Evolutionary conservation across 1,139 yeast genomes (phyloP).

Genomic region (Scheffersomyces titani): DNA sequence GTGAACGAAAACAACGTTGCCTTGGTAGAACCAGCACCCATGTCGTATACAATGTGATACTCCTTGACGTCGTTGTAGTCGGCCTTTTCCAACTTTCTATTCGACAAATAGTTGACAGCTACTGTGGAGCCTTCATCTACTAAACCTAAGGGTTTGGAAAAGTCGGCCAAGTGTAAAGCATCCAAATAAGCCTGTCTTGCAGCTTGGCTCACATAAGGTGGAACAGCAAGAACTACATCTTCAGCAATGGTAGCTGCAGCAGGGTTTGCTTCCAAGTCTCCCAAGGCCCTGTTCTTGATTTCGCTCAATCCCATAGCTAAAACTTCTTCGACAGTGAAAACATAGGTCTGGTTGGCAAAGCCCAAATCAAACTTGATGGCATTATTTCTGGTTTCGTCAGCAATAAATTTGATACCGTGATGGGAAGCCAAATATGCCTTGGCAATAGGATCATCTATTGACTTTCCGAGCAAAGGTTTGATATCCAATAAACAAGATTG

Average conservation of each 20-base stretch:
- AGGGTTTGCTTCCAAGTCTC: slow-evolving; percentile 33
- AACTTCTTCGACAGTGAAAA: slow-evolving; percentile 66
- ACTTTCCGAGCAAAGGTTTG: slow-evolving; percentile 71
- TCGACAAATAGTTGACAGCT: slow-evolving; percentile 72
- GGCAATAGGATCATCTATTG: slow-evolving; percentile 49
- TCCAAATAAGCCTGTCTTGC: slow-evolving; percentile 75
- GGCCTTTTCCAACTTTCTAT: slow-evolving; percentile 40
- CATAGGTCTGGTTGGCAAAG: slow-evolving; percentile 41
- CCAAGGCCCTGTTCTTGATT: slow-evolving; percentile 62
- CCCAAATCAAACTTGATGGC: slow-evolving; percentile 60
- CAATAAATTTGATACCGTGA: slow-evolving; percentile 59
- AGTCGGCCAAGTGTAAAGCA: slow-evolving; percentile 70
- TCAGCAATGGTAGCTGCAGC: slow-evolving; percentile 38
- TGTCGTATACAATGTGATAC: slow-evolving; percentile 77
- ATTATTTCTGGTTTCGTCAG: slow-evolving; percentile 39
- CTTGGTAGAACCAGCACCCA: slow-evolving; percentile 91
- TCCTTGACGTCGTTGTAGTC: slow-evolving; percentile 44
- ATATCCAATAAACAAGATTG: slow-evolving; percentile 64
- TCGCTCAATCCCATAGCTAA: slow-evolving; percentile 81
- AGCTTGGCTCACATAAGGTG: slow-evolving; percentile 65
- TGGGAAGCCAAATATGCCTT: slow-evolving; percentile 51
- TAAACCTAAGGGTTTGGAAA: slow-evolving; percentile 59
- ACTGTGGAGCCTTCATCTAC: slow-evolving; percentile 92
- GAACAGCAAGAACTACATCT: slow-evolving; percentile 77
- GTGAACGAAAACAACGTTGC: slow-evolving; percentile 77